Percentiles rank a stretch among this genome's conserved stretches.
These are phyloP conservation scores for Artomyces pyxidatus DNA, from an alignment of 768 basidiomycete species.

Conservation along the genomic window DNA sequence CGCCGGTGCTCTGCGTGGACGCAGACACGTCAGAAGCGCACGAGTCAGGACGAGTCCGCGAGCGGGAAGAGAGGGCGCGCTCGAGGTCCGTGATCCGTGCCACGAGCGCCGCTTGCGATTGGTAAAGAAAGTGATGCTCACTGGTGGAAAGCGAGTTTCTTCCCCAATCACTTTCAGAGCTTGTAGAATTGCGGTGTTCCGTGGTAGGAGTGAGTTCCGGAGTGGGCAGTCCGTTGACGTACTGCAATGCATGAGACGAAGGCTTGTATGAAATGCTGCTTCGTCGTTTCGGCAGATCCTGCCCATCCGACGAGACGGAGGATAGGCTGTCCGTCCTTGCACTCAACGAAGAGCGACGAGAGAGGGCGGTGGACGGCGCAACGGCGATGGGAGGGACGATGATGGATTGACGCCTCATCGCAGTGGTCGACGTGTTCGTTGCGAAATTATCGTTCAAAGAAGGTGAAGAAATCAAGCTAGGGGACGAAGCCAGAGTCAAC, in stretches of 20 bases:
- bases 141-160: conserved; percentile 25
- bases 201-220: conserved; percentile 68
- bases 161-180: conserved; percentile 23
- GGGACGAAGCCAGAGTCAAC: conserved; percentile 36
- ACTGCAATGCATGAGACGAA: conserved; percentile 30
- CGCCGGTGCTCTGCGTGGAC: conserved; percentile 23
- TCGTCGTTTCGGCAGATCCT: conserved; percentile 32
- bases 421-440: conserved; percentile 3
- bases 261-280: conserved; percentile 74
- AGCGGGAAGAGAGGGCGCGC: conserved; percentile 46
- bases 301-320: conserved; percentile 24
- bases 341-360: conserved; percentile 23
- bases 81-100: conserved; percentile 79
- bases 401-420: conserved; percentile 26
- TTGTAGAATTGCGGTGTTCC: conserved; percentile 34
- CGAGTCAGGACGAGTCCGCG: conserved; percentile 32
- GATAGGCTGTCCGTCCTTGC: conserved; percentile 18
- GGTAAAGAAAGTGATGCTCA: conserved; percentile 82
- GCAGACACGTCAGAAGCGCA: conserved; percentile 40
- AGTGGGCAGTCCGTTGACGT: conserved; percentile 49
- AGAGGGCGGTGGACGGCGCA: conserved; percentile 29
- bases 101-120: conserved; percentile 76
- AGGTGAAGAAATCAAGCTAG: conserved; percentile 13
- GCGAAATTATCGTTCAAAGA: conserved; percentile 1
- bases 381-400: conserved; percentile 23